These are phyloP conservation scores for Saturnispora gosingensis DNA, from an alignment of 805 yeast genomes.

Conservation along the genomic window DNA sequence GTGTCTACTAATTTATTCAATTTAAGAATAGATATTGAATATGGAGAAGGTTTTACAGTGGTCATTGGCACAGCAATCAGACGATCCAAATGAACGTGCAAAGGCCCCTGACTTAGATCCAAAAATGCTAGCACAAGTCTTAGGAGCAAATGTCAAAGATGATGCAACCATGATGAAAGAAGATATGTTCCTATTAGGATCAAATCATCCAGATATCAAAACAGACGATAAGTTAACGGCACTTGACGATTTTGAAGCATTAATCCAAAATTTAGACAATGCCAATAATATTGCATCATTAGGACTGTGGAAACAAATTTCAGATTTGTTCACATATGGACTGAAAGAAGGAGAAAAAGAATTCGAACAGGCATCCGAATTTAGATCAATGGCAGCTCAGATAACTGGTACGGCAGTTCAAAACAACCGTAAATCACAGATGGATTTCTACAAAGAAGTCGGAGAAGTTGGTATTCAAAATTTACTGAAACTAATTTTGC, in stretches of 20 bases:
- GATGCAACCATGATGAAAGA: constrained; percentile 85
- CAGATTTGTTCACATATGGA: constrained; percentile 44
- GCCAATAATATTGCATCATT: constrained; percentile 85
- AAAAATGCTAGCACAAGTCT: constrained; percentile 66
- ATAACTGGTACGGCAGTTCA: constrained; percentile 83
- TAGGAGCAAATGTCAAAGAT: constrained; percentile 60
- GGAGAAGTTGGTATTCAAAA: constrained; percentile 34
- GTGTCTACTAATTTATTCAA: background rate
- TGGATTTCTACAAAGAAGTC: constrained; percentile 46
- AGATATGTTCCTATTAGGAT: constrained; percentile 49
- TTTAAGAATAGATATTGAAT: background rate
- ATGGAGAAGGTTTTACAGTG: constrained; percentile 92
- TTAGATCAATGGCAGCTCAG: constrained; percentile 44
- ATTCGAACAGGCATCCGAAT: constrained; percentile 23
- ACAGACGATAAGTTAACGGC: constrained; percentile 63
- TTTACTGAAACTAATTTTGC: constrained; percentile 31
- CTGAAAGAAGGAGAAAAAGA: constrained; percentile 36
- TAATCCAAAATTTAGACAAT: constrained; percentile 87
- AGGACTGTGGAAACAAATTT: constrained; percentile 52
- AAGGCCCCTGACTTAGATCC: constrained; percentile 70
- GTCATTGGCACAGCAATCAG: constrained; percentile 75
- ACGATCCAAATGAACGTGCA: constrained; percentile 57
- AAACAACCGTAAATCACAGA: constrained; percentile 73
- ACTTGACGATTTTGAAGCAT: constrained; percentile 85
- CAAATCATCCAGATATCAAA: constrained; percentile 41